Evolutionary conservation across 306 rosid species (phyloP), one percentile per base, ranked within the genome.

Genomic region (Acacia melanoxylon): DNA sequence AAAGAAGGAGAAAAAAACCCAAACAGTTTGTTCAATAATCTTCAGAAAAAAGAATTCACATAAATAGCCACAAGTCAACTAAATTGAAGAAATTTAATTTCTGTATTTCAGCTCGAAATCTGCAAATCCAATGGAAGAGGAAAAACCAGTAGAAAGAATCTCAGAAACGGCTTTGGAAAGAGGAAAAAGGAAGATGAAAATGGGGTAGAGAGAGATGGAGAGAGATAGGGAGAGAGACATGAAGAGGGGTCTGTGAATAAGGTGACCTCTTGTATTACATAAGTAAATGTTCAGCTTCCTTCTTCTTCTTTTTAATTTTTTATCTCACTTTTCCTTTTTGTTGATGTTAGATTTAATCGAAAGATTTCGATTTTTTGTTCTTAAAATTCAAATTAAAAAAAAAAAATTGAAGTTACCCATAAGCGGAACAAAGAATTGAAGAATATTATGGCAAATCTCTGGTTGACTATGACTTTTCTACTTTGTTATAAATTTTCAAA

Each of bases 141-240:
- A 89, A 87, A 86, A 89, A 79, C 78, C 88, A 92, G 78, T 87
- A 80, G 80, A 79, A 88, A 93, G 98, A 96, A 93, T 96, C 97
- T 93, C 85, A 86, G 9, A 91, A 91, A 95, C 89, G 92, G 86
- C 74, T 90, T 94, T 88, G 88, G 79, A 88, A 93, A 91, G 82
- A 82, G 86, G 80, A 82, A 90, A n/a, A 37, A 80, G 91, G 91
- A 89, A 87, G 95, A 91, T 89, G 93, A 83, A 94, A 91, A 91
- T 89, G 91, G 80, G 74, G 82, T 85, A 82, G 93, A 84, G 84
- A 78, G 52, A n/a, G n/a, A n/a, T n/a, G n/a, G n/a, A n/a, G n/a
- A n/a, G n/a, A 78, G 52, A 56, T 5, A 68, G 61, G 79, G 83
- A 84, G 79, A 82, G 79, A 83, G 83, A 83, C 87, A 81, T 37